Evolutionary conservation across 2,329 filamentous ascomycete genomes (phyloP).

Genomic region (Colletotrichum costaricense): DNA sequence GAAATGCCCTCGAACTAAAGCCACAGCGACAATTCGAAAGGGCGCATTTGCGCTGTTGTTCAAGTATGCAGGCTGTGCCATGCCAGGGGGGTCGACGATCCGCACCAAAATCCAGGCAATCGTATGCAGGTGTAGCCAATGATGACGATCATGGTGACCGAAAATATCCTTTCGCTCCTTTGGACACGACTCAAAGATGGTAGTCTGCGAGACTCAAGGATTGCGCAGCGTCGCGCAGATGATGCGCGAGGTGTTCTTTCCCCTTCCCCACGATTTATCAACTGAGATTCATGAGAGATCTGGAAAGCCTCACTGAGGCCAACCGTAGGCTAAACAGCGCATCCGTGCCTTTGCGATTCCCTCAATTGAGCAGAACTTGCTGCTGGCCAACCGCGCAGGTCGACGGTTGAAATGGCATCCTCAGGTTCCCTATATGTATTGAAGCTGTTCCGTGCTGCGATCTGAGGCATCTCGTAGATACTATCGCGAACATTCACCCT

Average conservation of each 20-base stretch:
- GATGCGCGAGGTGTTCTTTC: not conserved
- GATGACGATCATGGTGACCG: constrained; percentile 1
- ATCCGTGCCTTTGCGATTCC: constrained; percentile 14
- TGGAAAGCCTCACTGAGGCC: not conserved
- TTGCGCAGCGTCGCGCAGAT: constrained; percentile 15
- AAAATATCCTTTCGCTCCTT: not conserved
- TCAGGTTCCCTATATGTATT: constrained; percentile 14
- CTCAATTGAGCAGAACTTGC: constrained; percentile 6
- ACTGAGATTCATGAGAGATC: not conserved
- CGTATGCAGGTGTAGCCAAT: constrained; percentile 5
- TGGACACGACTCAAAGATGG: not conserved
- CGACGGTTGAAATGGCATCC: not conserved
- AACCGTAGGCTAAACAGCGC: constrained; percentile 14
- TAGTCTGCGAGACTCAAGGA: not conserved
- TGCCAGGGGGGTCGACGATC: not conserved
- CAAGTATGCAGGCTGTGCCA: constrained; percentile 18
- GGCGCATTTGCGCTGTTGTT: constrained; percentile 27
- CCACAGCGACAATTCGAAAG: not conserved
- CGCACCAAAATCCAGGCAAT: not conserved
- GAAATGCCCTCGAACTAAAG: not conserved
- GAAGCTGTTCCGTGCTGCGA: not conserved
- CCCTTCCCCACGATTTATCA: not conserved
- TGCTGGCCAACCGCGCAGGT: not conserved
- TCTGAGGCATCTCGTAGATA: not conserved
- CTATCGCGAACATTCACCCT: not conserved